Base-by-base conservation (phyloP, 768 basidiomycete species). In the Amanita pallidorosea region DNA sequence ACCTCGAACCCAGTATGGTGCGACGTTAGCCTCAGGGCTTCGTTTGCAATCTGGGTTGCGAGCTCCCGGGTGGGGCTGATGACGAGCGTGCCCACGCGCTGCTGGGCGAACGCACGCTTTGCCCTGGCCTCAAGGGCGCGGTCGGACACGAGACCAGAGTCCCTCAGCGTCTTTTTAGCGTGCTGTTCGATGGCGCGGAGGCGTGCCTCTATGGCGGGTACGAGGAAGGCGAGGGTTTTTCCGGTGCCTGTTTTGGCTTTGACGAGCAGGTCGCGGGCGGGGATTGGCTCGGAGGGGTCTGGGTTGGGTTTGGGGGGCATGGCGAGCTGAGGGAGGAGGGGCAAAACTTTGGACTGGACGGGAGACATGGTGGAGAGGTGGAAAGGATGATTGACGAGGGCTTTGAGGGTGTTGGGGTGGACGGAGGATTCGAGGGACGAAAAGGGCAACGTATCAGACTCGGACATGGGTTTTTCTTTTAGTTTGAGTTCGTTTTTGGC, bases 1-100 rank as follows among this genome's bases (percentile, higher is more conserved):
- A 90, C 85, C 51, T 83, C 74, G 55, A 90, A 78, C 22, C 75
- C 78, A 2, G 65, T 60, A 56, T 88, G 79, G 61, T 83, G 75
- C 1, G 67, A 60, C 1, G 80, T 75, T 18, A 94, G 67, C 56
- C 78, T 79, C 23, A 75, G 60, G 2, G 91, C 90, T 61, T 95
- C 90, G 18, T 76, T 79, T 20, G 91, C 91, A 54, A 94, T 95
- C 64, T 93, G 90, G 1, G 84, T 83, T 5, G 93, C 93, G 40
- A 91, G 69, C 61, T 97, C 93, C 47, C 93, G 79, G 3, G 93
- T 96, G 2, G 93, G 91, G 20, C 82, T 88, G 63, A 97, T 81
- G 57, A 97, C 74, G 18, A 97, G 74, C 0, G 83, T 71, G 1
- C 93, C 91, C 33, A 79, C 80, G 36, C 74, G 67, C 5, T 67